Evolutionary conservation across 2,329 filamentous ascomycete species (phyloP).

Genomic region (Rutstroemia sp.): DNA sequence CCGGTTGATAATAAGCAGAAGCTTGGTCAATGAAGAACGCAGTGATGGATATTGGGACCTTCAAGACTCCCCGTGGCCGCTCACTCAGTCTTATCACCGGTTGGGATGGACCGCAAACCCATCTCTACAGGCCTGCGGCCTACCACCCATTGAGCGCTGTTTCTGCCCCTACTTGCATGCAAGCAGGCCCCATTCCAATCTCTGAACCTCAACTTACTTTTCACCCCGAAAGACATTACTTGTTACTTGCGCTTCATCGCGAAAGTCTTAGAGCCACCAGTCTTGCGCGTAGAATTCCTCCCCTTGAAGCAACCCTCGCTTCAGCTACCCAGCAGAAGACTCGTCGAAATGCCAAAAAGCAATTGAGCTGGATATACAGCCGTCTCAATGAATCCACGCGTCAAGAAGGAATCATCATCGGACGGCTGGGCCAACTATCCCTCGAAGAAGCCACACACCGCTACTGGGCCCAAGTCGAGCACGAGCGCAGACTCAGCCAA

Average conservation of each 20-base stretch:
- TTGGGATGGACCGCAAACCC: not conserved
- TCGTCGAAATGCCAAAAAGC: slow-evolving; percentile 28
- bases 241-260: slow-evolving; percentile 35
- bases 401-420: slow-evolving; percentile 40
- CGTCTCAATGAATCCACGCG: slow-evolving; percentile 38
- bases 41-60: not conserved
- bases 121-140: not conserved
- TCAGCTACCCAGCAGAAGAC: not conserved
- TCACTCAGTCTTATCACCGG: not conserved
- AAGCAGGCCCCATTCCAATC: not conserved
- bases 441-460: slow-evolving; percentile 42
- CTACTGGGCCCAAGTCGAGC: slow-evolving; percentile 21
- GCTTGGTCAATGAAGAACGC: not conserved
- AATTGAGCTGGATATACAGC: slow-evolving; percentile 35
- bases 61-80: not conserved
- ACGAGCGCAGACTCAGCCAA: not conserved
- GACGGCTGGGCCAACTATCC: slow-evolving; percentile 42
- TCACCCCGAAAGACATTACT: slow-evolving; percentile 40
- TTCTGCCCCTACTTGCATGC: not conserved
- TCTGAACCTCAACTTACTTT: slow-evolving; percentile 19
- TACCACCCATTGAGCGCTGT: not conserved
- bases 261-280: slow-evolving; percentile 33
- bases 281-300: slow-evolving; percentile 35
- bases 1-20: no score
- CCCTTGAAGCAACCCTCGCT: slow-evolving; percentile 28